phyloP scores from a whole-genome alignment of 495 filamentous ascomycete species.

The Penicillium pancosmium region DNA sequence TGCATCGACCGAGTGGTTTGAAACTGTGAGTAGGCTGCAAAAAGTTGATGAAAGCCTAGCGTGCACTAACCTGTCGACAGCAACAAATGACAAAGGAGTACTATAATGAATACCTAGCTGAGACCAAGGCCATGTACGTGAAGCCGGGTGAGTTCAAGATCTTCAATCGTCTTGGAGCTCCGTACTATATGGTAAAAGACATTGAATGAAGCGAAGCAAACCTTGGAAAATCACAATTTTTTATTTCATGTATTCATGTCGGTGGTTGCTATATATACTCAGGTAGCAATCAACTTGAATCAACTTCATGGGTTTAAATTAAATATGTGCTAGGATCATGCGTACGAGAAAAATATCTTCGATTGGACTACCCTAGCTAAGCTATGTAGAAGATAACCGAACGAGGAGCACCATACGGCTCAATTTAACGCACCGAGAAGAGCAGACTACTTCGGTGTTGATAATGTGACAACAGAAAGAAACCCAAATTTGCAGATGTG shows the following conservation, averaged over 20 bases:
- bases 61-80: conserved; percentile 24
- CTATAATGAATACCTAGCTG: conserved; percentile 50
- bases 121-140: conserved; percentile 51
- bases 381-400: conserved; percentile 29
- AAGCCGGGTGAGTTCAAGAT: conserved; percentile 46
- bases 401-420: conserved; percentile 24
- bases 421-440: conserved; percentile 15
- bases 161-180: conserved; percentile 37
- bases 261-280: no score
- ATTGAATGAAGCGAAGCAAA: background rate
- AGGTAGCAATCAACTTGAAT: no score
- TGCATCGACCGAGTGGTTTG: conserved; percentile 41
- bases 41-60: conserved; percentile 5
- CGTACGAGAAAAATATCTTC: conserved; percentile 11
- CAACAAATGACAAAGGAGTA: conserved; percentile 53
- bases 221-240: no score
- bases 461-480: conserved; percentile 23
- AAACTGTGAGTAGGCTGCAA: conserved; percentile 18
- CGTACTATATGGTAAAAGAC: conserved; percentile 33
- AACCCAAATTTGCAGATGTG: conserved; percentile 10
- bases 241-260: no score
- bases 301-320: no score
- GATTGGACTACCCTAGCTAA: conserved; percentile 28
- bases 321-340: no score
- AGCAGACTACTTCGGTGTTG: conserved; percentile 16